These are phyloP conservation scores for Metschnikowia aberdeeniae DNA, from an alignment of 805 yeast species.

Conservation along the genomic window DNA sequence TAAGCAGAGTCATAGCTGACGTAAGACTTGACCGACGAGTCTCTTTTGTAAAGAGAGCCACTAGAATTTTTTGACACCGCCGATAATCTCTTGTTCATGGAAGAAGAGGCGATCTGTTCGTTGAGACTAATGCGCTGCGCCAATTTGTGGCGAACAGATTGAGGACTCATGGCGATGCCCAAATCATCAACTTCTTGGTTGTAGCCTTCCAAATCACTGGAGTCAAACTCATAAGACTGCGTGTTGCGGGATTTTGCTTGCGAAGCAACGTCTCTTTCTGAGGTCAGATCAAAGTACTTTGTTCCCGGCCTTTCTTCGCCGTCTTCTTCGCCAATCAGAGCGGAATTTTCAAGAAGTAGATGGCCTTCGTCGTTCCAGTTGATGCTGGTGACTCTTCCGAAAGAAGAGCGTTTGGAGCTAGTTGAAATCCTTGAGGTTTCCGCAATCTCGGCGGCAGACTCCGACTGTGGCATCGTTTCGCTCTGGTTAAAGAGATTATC, in stretches of 20 bases:
- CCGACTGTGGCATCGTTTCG: slow-evolving; percentile 4
- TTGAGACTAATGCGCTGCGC: slow-evolving; percentile 24
- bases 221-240: slow-evolving; percentile 9
- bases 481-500: slow-evolving; percentile 34
- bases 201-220: slow-evolving; percentile 36
- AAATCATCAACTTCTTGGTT: slow-evolving; percentile 41
- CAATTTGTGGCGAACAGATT: slow-evolving; percentile 21
- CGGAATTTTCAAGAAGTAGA: slow-evolving; percentile 27
- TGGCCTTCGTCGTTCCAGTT: slow-evolving; percentile 41
- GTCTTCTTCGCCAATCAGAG: slow-evolving; percentile 6
- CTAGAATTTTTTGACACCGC: slow-evolving; percentile 30
- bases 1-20: slow-evolving; percentile 58
- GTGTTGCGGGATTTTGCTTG: slow-evolving; percentile 3
- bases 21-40: slow-evolving; percentile 45
- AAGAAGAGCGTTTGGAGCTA: slow-evolving; percentile 12
- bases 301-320: slow-evolving; percentile 12
- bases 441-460: slow-evolving; percentile 11
- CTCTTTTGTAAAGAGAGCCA: slow-evolving; percentile 30
- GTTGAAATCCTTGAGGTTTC: slow-evolving; percentile 4
- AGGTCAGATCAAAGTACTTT: slow-evolving; percentile 22
- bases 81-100: slow-evolving; percentile 16
- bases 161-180: slow-evolving; percentile 41
- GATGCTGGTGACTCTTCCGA: slow-evolving; percentile 30
- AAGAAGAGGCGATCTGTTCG: slow-evolving; percentile 12
- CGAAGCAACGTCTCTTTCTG: slow-evolving; percentile 6